Evolutionary conservation across 768 basidiomycete genomes (phyloP).

Genomic region (Trametes villosa): DNA sequence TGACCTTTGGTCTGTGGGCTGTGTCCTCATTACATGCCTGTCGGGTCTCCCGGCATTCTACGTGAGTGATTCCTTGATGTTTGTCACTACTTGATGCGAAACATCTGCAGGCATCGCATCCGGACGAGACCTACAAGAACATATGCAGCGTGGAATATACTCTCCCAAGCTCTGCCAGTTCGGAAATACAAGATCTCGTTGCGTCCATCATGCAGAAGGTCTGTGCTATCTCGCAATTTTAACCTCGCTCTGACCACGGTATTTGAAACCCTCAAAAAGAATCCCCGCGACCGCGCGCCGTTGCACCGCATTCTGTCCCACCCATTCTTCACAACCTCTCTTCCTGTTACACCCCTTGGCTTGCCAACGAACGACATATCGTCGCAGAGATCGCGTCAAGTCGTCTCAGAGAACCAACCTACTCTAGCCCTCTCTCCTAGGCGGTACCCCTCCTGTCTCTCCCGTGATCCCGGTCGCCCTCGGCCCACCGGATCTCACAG

Average conservation of each 20-base stretch:
- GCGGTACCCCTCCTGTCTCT: conserved; percentile 14
- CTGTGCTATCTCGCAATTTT: background rate
- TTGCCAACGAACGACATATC: background rate
- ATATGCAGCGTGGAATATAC: conserved; percentile 30
- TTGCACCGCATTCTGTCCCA: conserved; percentile 34
- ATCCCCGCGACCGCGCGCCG: conserved; percentile 35
- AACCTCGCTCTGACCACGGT: background rate
- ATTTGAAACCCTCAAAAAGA: conserved; percentile 23
- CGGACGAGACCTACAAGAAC: conserved; percentile 29
- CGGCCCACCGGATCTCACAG: background rate
- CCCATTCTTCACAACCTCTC: conserved; percentile 36
- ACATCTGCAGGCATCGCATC: conserved; percentile 26
- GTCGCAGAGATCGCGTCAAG: too few relatives aligned
- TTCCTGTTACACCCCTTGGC: conserved; percentile 23
- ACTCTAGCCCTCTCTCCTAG: background rate
- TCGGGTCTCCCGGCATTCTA: conserved; percentile 41
- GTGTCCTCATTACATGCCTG: conserved; percentile 43
- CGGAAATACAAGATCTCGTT: conserved; percentile 28
- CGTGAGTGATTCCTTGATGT: conserved; percentile 28
- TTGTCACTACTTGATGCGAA: background rate
- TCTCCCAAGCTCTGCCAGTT: conserved; percentile 33
- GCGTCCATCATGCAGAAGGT: conserved; percentile 30
- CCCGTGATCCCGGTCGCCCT: conserved; percentile 1
- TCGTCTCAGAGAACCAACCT: background rate
- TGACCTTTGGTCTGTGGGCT: conserved; percentile 55